Conservation (phyloP, 306 rosid genomes). For the Astragalus membranaceus region DNA sequence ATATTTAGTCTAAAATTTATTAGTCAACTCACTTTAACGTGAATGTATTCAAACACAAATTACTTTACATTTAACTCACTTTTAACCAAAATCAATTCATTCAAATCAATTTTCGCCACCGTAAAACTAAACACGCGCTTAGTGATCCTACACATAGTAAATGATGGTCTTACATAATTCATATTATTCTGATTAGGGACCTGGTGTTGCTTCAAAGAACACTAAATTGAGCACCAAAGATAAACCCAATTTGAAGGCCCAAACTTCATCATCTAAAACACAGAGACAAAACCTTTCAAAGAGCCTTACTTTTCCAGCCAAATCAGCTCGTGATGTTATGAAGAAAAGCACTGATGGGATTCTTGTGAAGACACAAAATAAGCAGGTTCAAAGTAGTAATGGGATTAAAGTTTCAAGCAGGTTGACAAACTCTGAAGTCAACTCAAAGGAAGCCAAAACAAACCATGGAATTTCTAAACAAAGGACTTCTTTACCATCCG, state of each 20-base stretch:
- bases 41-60: no score
- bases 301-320: constrained; percentile 76
- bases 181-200: constrained; percentile 40
- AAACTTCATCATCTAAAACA: constrained; percentile 34
- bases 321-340: constrained; percentile 42
- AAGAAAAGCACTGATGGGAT: constrained; percentile 61
- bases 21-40: no score
- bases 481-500: constrained; percentile 42
- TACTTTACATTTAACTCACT: no score
- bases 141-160: not conserved
- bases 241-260: constrained; percentile 40
- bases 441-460: constrained; percentile 41
- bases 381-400: constrained; percentile 36
- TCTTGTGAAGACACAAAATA: constrained; percentile 35
- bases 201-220: constrained; percentile 44
- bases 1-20: no score
- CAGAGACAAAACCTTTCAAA: constrained; percentile 52
- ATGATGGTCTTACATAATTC: constrained; percentile 1
- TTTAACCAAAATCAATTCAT: no score
- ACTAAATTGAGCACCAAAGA: constrained; percentile 49
- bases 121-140: no score
- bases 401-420: constrained; percentile 36
- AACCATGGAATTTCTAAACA: constrained; percentile 28
- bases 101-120: no score
- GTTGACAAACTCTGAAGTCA: constrained; percentile 37